Evolutionary conservation across 306 rosid species (phyloP).

Genomic region (Cicer cuneatum): DNA sequence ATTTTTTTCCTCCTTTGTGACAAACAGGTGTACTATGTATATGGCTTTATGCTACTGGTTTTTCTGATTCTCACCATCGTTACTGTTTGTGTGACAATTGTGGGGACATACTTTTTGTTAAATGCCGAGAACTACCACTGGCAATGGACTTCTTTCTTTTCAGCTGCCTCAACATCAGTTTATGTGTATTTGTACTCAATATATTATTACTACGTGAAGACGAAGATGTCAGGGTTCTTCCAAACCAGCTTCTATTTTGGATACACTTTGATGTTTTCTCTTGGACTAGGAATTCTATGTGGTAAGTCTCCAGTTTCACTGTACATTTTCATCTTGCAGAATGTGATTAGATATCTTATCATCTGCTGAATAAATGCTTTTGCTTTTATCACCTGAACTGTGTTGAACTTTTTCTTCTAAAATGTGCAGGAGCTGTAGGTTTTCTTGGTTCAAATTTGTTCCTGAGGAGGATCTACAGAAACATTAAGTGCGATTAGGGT

Average conservation of each 20-base stretch:
- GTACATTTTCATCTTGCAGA: conserved; percentile 25
- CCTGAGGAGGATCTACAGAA: conserved; percentile 97
- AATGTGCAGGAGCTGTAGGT: conserved; percentile 91
- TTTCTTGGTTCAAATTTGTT: conserved; percentile 93
- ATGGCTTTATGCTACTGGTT: conserved; percentile 97
- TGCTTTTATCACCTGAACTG: conserved; percentile 30
- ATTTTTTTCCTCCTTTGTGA: conserved; percentile 45
- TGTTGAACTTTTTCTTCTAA: conserved; percentile 23
- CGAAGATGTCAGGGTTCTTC: conserved; percentile 99
- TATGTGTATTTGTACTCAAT: conserved; percentile 93
- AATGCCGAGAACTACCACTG: conserved; percentile 99
- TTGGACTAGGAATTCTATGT: conserved; percentile 94
- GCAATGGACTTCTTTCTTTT: conserved; percentile 99
- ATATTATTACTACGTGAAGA: conserved; percentile 92
- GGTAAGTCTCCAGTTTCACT: conserved; percentile 63
- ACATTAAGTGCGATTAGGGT: conserved; percentile 90
- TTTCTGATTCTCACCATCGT: conserved; percentile 89
- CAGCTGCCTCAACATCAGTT: conserved; percentile 97
- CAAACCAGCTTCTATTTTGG: conserved; percentile 99
- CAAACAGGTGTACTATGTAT: conserved; percentile 96
- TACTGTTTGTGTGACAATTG: conserved; percentile 97
- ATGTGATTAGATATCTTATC: conserved; percentile 2
- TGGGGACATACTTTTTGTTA: conserved; percentile 94
- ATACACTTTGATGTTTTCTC: conserved; percentile 97
- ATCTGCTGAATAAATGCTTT: conserved; percentile 12